phyloP scores from a whole-genome alignment of 2,329 filamentous ascomycete genomes.

The Cytospora chrysosperma region DNA sequence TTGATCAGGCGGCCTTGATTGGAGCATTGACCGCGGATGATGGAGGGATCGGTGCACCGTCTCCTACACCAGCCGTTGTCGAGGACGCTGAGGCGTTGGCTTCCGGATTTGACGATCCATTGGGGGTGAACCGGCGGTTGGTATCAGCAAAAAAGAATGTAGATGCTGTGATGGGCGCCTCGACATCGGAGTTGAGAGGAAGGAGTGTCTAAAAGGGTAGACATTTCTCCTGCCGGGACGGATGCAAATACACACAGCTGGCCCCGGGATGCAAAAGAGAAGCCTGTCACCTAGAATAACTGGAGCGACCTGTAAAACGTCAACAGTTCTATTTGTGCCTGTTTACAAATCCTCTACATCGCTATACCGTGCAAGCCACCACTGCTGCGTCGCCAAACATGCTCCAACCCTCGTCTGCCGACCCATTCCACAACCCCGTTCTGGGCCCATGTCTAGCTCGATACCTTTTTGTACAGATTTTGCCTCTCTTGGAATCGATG shows the following conservation, averaged over 20 bases:
- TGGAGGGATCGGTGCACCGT: background rate
- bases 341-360: conserved; percentile 19
- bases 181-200: background rate
- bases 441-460: conserved; percentile 1
- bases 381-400: background rate
- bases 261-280: background rate
- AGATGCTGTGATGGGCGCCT: background rate
- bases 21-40: background rate
- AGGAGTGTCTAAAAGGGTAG: background rate
- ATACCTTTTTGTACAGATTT: conserved; percentile 21
- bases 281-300: background rate
- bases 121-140: conserved; percentile 5
- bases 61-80: background rate
- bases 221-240: background rate
- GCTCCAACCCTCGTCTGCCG: background rate
- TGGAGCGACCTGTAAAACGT: conserved; percentile 3
- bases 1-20: conserved; percentile 7
- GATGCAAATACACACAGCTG: background rate
- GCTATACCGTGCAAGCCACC: background rate
- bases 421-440: background rate
- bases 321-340: conserved; percentile 23
- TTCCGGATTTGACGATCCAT: conserved; percentile 13
- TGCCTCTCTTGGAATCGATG: background rate
- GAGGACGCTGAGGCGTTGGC: background rate
- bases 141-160: background rate